These are phyloP conservation scores for Arabidopsis thaliana DNA, from an alignment of 345 rosid species.

Conservation along the genomic window DNA sequence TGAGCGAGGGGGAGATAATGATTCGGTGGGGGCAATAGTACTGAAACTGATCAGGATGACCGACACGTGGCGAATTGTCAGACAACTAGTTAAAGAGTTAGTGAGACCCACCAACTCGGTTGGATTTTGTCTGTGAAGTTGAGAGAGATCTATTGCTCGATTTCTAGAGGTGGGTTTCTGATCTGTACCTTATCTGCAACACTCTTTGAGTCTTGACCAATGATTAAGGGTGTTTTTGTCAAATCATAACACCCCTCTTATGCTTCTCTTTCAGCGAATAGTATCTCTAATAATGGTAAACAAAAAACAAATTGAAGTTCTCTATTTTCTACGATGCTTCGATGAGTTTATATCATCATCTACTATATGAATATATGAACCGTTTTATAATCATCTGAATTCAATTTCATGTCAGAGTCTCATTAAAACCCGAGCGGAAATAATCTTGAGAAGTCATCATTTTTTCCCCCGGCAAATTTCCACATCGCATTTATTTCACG, in stretches of 20 bases:
- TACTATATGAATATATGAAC: neutral
- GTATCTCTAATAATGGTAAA: neutral
- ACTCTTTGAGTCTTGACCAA: slow-evolving; percentile 23
- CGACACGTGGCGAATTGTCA: slow-evolving; percentile 30
- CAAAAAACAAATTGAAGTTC: neutral
- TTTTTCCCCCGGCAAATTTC: slow-evolving; percentile 2
- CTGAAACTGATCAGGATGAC: slow-evolving; percentile 27
- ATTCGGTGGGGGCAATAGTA: slow-evolving; percentile 43
- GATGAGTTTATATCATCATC: slow-evolving; percentile 15
- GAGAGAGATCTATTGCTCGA: slow-evolving; percentile 46
- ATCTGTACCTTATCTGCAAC: slow-evolving; percentile 44
- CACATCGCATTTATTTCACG: slow-evolving; percentile 24
- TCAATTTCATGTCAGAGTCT: slow-evolving; percentile 23
- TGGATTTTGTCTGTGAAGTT: slow-evolving; percentile 19
- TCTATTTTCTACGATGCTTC: slow-evolving; percentile 8
- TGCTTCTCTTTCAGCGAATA: slow-evolving; percentile 6
- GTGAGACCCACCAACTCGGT: slow-evolving; percentile 20
- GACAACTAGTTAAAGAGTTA: slow-evolving; percentile 17
- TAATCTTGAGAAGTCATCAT: slow-evolving; percentile 1
- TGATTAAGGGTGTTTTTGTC: slow-evolving; percentile 48
- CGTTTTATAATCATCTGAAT: slow-evolving; percentile 16
- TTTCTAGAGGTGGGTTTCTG: slow-evolving; percentile 43
- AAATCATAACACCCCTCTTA: neutral
- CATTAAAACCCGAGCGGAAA: neutral
- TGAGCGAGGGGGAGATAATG: slow-evolving; percentile 30